Conservation (phyloP, 2,329 filamentous ascomycete genomes). For the Thermomyces lanuginosus region DNA sequence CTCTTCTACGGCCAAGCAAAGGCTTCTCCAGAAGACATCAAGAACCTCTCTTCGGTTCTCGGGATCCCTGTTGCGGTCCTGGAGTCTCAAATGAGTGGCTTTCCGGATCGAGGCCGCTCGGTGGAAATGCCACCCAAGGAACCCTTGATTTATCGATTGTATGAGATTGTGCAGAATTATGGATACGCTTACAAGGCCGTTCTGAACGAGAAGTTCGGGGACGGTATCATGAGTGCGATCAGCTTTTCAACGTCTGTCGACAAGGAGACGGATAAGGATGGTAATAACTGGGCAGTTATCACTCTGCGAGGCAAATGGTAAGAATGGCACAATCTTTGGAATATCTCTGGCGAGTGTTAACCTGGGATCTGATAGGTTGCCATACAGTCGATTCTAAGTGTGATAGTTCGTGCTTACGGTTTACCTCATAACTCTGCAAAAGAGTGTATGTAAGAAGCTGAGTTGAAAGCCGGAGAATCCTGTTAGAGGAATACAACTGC, state of each 20-base stretch:
- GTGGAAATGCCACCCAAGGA: constrained; percentile 74
- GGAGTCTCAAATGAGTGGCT: constrained; percentile 48
- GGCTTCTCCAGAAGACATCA: constrained; percentile 52
- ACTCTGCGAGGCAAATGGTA: constrained; percentile 72
- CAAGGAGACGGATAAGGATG: constrained; percentile 77
- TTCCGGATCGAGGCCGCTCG: constrained; percentile 63
- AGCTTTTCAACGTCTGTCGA: constrained; percentile 80
- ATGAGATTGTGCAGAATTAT: constrained; percentile 93
- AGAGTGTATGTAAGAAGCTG: neutral
- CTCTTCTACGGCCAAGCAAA: constrained; percentile 80
- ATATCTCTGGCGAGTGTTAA: no score
- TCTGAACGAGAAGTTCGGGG: constrained; percentile 85
- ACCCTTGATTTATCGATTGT: constrained; percentile 76
- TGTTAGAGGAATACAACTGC: no score
- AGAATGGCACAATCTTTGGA: constrained; percentile 13
- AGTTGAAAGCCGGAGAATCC: no score
- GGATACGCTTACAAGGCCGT: constrained; percentile 92
- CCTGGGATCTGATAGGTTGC: no score
- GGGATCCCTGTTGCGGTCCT: constrained; percentile 42
- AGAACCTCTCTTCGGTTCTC: constrained; percentile 50
- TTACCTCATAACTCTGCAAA: neutral
- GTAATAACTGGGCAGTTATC: constrained; percentile 69
- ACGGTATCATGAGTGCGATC: constrained; percentile 95
- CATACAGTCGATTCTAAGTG: constrained; percentile 30
- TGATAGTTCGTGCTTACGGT: neutral